Conservation (phyloP, 2,329 filamentous ascomycete species). For the Hymenoscyphus albidus region DNA sequence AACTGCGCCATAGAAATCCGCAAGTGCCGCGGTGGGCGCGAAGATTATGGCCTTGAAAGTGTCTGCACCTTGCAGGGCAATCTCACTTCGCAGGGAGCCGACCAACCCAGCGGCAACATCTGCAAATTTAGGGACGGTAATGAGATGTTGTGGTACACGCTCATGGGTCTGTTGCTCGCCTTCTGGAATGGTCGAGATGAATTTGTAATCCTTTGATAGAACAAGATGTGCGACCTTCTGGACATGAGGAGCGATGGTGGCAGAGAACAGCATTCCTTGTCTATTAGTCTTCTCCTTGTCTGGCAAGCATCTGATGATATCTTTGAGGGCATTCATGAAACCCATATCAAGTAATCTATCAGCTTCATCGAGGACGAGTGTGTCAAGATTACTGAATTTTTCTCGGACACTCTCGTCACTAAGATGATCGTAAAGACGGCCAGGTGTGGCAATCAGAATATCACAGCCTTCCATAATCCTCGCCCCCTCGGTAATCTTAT, state of each 20-base stretch:
- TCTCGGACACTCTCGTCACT: slow-evolving; percentile 48
- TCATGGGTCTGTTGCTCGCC: slow-evolving; percentile 84
- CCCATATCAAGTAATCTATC: slow-evolving; percentile 98
- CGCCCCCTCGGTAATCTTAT: slow-evolving; percentile 64
- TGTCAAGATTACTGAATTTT: slow-evolving; percentile 63
- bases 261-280: slow-evolving; percentile 93
- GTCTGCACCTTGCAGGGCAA: slow-evolving; percentile 40
- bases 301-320: slow-evolving; percentile 62
- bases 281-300: slow-evolving; percentile 58
- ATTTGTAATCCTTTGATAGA: slow-evolving; percentile 75
- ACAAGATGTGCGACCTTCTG: slow-evolving; percentile 76
- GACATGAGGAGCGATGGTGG: slow-evolving; percentile 83
- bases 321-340: slow-evolving; percentile 62
- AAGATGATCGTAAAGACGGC: slow-evolving; percentile 73
- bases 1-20: slow-evolving; percentile 59
- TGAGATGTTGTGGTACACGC: slow-evolving; percentile 74
- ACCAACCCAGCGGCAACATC: slow-evolving; percentile 74
- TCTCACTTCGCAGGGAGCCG: slow-evolving; percentile 66
- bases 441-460: slow-evolving; percentile 85
- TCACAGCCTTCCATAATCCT: slow-evolving; percentile 77
- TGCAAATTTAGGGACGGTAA: slow-evolving; percentile 63
- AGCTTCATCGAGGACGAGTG: slow-evolving; percentile 92
- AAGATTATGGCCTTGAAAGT: slow-evolving; percentile 96
- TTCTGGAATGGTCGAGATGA: slow-evolving; percentile 80
- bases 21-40: slow-evolving; percentile 73